Conservation (phyloP, 352 stramenopile genomes). For the Pythium brachiatum region DNA sequence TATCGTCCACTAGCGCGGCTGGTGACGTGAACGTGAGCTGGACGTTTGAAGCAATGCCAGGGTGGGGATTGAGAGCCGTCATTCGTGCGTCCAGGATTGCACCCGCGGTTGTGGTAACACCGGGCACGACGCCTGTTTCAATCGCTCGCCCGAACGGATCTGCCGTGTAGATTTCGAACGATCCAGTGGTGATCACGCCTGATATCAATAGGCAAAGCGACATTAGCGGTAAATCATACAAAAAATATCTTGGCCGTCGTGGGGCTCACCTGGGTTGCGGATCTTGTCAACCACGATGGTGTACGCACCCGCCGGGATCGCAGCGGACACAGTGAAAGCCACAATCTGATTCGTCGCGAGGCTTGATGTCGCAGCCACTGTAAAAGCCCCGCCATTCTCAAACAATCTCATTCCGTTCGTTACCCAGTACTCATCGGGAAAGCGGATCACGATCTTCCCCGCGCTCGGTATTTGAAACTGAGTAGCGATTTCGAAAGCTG, state of each 20-base stretch:
- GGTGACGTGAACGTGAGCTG: slow-evolving; percentile 51
- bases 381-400: background rate
- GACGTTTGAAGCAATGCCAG: slow-evolving; percentile 42
- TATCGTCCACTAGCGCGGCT: slow-evolving; percentile 36
- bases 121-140: slow-evolving; percentile 26
- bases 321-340: background rate
- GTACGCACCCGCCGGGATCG: background rate
- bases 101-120: slow-evolving; percentile 35
- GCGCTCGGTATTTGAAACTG: background rate
- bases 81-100: slow-evolving; percentile 34
- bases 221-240: background rate
- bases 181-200: slow-evolving; percentile 29
- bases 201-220: background rate
- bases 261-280: slow-evolving; percentile 18
- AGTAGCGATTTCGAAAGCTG: slow-evolving; percentile 19
- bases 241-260: no score
- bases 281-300: background rate
- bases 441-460: background rate
- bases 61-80: slow-evolving; percentile 32
- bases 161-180: slow-evolving; percentile 35
- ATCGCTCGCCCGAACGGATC: slow-evolving; percentile 38
- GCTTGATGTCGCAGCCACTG: background rate
- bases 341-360: background rate
- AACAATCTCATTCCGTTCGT: background rate
- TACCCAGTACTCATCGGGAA: background rate